These are phyloP conservation scores for Allium sativum DNA, from an alignment of 106 monocot species.

Conservation along the genomic window DNA sequence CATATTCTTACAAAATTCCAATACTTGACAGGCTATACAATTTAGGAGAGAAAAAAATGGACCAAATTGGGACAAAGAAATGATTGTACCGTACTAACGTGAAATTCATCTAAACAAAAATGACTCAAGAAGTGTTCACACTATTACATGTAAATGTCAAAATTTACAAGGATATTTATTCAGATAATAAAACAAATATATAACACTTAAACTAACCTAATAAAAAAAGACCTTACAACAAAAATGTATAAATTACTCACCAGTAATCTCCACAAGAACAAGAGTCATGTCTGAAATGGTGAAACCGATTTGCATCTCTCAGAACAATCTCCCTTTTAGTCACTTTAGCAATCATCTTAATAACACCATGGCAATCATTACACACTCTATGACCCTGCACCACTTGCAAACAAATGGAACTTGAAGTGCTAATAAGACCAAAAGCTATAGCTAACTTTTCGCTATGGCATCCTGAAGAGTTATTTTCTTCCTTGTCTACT, in stretches of 20 bases:
- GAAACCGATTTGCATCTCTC: constrained; percentile 80
- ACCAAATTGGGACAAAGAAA: no score
- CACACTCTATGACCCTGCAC: constrained; percentile 72
- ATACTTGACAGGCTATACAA: no score
- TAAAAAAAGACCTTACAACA: constrained; percentile 22
- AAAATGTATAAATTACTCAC: constrained; percentile 15
- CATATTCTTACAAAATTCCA: no score
- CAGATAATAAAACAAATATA: not conserved
- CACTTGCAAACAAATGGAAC: constrained; percentile 42
- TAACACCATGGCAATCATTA: constrained; percentile 49
- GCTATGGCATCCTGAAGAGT: constrained; percentile 35
- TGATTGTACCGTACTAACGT: no score
- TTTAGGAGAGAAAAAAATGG: no score
- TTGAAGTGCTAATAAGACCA: constrained; percentile 64
- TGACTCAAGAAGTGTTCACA: not conserved
- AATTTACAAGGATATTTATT: not conserved
- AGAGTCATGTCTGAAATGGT: constrained; percentile 69
- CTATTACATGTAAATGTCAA: not conserved
- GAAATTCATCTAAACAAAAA: no score
- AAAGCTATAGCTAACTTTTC: constrained; percentile 77
- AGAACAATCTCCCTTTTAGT: constrained; percentile 65
- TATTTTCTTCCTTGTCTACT: constrained; percentile 38
- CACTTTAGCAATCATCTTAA: constrained; percentile 47
- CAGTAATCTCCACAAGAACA: constrained; percentile 14
- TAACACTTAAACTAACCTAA: not conserved